phyloP scores from a whole-genome alignment of 2,329 filamentous ascomycete genomes.

The Neofusicoccum sp. region DNA sequence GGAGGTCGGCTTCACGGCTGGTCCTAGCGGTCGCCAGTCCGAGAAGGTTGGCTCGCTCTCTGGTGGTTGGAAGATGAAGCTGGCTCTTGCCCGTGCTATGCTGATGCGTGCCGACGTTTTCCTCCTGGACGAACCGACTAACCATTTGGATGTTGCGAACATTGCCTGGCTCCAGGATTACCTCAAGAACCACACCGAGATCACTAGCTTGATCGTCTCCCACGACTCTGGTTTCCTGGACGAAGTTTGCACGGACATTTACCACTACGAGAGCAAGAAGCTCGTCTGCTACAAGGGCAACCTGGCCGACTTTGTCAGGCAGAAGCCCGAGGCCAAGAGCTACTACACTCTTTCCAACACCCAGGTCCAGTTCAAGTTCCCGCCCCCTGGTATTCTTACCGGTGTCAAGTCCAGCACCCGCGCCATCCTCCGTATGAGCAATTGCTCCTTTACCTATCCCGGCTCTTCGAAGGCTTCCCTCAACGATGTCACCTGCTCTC shows the following conservation, averaged over 20 bases:
- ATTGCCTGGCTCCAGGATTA: slow-evolving; percentile 96
- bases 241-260: slow-evolving; percentile 96
- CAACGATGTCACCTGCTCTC: slow-evolving; percentile 78
- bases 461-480: slow-evolving; percentile 84
- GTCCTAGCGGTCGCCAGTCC: slow-evolving; percentile 82
- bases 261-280: slow-evolving; percentile 99
- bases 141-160: slow-evolving; percentile 95
- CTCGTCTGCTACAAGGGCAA: slow-evolving; percentile 83
- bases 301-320: slow-evolving; percentile 77
- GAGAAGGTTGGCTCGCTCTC: slow-evolving; percentile 92
- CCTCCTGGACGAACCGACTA: slow-evolving; percentile 96
- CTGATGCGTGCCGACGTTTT: slow-evolving; percentile 95
- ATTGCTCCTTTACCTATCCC: slow-evolving; percentile 93
- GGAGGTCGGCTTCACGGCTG: slow-evolving; percentile 91
- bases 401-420: slow-evolving; percentile 95
- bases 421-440: slow-evolving; percentile 91
- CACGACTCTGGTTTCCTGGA: slow-evolving; percentile 98
- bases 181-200: slow-evolving; percentile 91
- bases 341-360: slow-evolving; percentile 94
- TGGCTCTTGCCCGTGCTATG: slow-evolving; percentile 94
- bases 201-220: slow-evolving; percentile 95
- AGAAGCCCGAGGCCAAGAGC: slow-evolving; percentile 91
- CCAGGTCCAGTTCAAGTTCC: slow-evolving; percentile 96
- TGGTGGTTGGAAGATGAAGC: slow-evolving; percentile 99
- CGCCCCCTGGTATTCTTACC: slow-evolving; percentile 85